Conservation (phyloP, 306 rosid genomes). For the Quercus berberidifolia region DNA sequence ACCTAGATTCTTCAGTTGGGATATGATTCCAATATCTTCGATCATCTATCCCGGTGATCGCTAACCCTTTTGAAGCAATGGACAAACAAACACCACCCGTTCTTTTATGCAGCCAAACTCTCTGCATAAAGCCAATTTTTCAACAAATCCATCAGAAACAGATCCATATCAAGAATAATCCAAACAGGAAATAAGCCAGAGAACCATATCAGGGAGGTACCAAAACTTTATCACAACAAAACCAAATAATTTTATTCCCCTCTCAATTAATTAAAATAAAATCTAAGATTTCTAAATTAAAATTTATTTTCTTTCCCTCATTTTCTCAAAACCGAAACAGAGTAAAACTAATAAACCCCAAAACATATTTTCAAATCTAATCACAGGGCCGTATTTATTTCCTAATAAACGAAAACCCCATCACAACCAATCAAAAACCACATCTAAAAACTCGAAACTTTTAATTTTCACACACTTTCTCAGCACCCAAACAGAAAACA, state of each 20-base stretch:
- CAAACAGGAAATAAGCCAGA: background rate
- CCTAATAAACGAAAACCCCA: background rate
- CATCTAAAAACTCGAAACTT: background rate
- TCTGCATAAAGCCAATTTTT: slow-evolving; percentile 43
- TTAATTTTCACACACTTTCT: background rate
- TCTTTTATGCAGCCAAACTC: slow-evolving; percentile 79
- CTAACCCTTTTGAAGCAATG: slow-evolving; percentile 67
- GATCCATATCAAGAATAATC: background rate
- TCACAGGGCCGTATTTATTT: background rate
- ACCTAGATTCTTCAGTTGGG: slow-evolving; percentile 76
- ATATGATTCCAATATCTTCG: slow-evolving; percentile 69
- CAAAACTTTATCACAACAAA: background rate
- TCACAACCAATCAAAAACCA: background rate
- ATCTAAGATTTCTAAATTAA: background rate
- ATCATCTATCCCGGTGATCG: slow-evolving; percentile 85
- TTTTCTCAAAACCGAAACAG: background rate
- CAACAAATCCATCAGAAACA: slow-evolving; percentile 12
- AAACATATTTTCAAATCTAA: background rate
- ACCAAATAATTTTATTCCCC: background rate
- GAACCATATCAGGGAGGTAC: background rate
- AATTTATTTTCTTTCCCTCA: background rate
- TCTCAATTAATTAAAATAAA: background rate
- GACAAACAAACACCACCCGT: slow-evolving; percentile 72
- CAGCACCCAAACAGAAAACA: background rate
- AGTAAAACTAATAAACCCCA: background rate